phyloP scores from a whole-genome alignment of 495 filamentous ascomycete species.

The Chaetomium fimeti region DNA sequence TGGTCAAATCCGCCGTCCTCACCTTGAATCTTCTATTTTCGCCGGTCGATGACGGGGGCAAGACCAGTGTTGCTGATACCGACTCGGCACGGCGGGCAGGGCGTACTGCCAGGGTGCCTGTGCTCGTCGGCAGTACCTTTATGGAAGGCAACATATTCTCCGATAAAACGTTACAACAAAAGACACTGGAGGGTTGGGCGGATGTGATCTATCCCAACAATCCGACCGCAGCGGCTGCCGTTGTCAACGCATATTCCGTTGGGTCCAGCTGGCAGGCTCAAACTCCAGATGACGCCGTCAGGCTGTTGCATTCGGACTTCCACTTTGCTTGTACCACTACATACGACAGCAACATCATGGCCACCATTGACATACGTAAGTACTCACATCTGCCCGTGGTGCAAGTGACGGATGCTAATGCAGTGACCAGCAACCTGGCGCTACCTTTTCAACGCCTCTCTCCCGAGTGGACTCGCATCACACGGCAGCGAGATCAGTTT shows the following conservation, averaged over 20 bases:
- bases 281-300: background rate
- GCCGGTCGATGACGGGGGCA: background rate
- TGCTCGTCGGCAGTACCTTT: conserved; percentile 5
- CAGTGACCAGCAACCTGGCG: background rate
- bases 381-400: background rate
- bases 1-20: background rate
- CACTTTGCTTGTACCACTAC: conserved; percentile 4
- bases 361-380: conserved; percentile 2
- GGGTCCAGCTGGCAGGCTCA: background rate
- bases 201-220: background rate
- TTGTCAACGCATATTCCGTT: background rate
- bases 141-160: conserved; percentile 4
- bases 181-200: background rate
- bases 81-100: conserved; percentile 1
- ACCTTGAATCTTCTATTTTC: background rate
- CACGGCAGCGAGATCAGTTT: conserved; percentile 2
- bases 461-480: background rate
- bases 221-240: background rate
- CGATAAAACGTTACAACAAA: background rate
- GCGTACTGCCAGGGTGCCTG: background rate
- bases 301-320: conserved; percentile 6
- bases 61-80: background rate
- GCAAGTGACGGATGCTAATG: background rate
- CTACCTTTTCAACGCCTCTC: conserved; percentile 4
- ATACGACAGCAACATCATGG: conserved; percentile 5